Conservation (phyloP, 2,329 filamentous ascomycete species). For the Kalaharituber pfeilii region DNA sequence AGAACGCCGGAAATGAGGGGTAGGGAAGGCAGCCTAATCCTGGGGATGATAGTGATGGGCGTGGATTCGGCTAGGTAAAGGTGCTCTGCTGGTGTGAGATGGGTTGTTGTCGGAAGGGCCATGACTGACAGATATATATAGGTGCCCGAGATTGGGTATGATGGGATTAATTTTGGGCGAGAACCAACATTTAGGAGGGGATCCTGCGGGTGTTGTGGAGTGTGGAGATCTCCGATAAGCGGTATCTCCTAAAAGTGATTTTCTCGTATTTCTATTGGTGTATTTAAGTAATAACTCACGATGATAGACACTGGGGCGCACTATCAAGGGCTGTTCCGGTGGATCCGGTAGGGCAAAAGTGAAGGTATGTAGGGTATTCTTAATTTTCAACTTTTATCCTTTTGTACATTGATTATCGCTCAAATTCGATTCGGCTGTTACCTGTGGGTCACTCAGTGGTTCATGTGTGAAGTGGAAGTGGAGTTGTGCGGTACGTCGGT, state of each 20-base stretch:
- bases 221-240: not conserved
- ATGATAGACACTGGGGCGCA: no score
- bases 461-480: not conserved
- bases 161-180: not conserved
- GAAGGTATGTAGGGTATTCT: no score
- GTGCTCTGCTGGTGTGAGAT: not conserved
- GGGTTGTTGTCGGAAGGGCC: not conserved
- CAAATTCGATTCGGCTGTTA: not conserved
- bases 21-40: constrained; percentile 74
- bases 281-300: not conserved
- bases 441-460: not conserved
- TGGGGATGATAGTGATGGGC: constrained; percentile 76
- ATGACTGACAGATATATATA: no score
- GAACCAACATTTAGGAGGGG: not conserved
- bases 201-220: no score
- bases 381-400: no score
- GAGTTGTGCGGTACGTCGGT: not conserved
- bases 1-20: constrained; percentile 66
- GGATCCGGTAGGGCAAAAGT: no score
- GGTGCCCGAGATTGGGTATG: not conserved
- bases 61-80: constrained; percentile 92
- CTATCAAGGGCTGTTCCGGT: no score
- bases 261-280: not conserved
- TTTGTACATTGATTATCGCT: not conserved
- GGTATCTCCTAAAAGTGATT: not conserved